Conservation (phyloP, 1,139 yeast species). For the Geotrichum citri-aurantii region DNA sequence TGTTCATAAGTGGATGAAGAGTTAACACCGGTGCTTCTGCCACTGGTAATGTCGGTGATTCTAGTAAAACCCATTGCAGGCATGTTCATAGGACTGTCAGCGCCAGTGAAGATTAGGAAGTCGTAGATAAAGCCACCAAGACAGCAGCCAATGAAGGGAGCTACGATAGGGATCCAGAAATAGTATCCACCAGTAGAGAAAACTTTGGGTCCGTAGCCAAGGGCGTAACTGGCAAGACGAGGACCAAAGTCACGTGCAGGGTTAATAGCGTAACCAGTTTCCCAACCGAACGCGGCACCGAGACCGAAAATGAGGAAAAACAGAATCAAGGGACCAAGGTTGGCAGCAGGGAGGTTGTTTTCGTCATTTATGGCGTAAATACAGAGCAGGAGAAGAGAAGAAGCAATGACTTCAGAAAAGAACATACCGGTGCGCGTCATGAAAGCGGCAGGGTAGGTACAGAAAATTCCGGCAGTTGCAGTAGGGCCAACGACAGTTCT, state of each 20-base stretch:
- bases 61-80: constrained; percentile 30
- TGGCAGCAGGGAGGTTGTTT: constrained; percentile 43
- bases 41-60: neutral
- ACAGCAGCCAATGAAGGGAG: constrained; percentile 43
- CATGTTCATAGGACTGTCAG: constrained; percentile 45
- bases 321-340: constrained; percentile 42
- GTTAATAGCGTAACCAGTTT: constrained; percentile 49
- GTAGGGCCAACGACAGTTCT: constrained; percentile 30
- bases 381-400: constrained; percentile 42
- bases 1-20: constrained; percentile 1
- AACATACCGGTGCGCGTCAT: constrained; percentile 43
- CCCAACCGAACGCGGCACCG: constrained; percentile 45
- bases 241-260: constrained; percentile 52
- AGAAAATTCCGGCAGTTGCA: constrained; percentile 41
- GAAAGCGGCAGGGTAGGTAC: constrained; percentile 43
- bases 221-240: constrained; percentile 42
- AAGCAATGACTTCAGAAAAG: constrained; percentile 42
- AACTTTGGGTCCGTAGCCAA: constrained; percentile 43
- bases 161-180: constrained; percentile 48
- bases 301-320: constrained; percentile 42
- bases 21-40: neutral
- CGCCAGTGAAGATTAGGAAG: constrained; percentile 44
- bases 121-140: constrained; percentile 46
- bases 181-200: constrained; percentile 41
- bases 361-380: constrained; percentile 47